A percentile compares a stretch with the other conserved stretches of the same genome.
phyloP scores from a whole-genome alignment of 2,329 filamentous ascomycete genomes.

The Annulohypoxylon truncatum region DNA sequence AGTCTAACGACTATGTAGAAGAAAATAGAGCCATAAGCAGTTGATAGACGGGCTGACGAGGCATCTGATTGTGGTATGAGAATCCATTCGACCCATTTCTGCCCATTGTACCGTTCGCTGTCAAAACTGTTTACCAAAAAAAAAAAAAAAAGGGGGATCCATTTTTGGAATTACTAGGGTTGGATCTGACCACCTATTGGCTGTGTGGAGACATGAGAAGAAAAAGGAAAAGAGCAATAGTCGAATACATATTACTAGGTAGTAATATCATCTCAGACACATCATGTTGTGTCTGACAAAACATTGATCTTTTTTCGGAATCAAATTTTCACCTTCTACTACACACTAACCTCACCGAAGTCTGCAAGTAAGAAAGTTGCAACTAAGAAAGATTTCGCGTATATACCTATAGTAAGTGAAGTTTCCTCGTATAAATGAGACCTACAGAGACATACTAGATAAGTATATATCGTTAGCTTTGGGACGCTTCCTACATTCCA shows the following conservation, averaged over 20 bases:
- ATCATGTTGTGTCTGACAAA: constrained; percentile 13
- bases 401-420: too few relatives aligned
- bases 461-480: not conserved
- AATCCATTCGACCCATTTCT: too few relatives aligned
- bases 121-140: constrained; percentile 6
- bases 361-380: too few relatives aligned
- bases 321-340: not conserved
- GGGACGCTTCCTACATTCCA: constrained; percentile 17
- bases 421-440: constrained; percentile 1
- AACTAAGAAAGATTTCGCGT: constrained; percentile 17
- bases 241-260: not conserved
- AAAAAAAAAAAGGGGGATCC: constrained; percentile 11
- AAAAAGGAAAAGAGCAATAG: constrained; percentile 9
- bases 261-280: constrained; percentile 6
- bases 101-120: not conserved
- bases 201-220: constrained; percentile 11
- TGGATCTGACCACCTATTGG: constrained; percentile 14
- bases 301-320: constrained; percentile 2
- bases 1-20: not conserved
- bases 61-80: constrained; percentile 12
- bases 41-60: constrained; percentile 1
- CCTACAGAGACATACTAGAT: not conserved
- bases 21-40: not conserved
- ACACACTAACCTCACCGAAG: not conserved
- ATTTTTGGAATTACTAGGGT: constrained; percentile 23